Base-by-base conservation (phyloP, 306 rosid genomes). In the Ammopiptanthus mongolicus region DNA sequence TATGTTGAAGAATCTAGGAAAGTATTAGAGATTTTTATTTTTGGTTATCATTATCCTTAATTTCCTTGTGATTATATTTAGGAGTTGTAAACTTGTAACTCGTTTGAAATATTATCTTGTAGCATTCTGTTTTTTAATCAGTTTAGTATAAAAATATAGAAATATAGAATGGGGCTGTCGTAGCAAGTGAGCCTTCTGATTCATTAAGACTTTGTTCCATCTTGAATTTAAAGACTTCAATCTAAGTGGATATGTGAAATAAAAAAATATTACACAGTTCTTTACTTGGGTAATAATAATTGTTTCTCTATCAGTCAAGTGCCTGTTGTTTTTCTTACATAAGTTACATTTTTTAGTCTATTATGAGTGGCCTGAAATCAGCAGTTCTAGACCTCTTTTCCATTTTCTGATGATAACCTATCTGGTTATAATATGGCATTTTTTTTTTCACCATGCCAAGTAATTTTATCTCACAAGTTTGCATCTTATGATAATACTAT, bases 161-260 rank as follows among this genome's bases (percentile, higher is more conserved):
- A 52, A 23, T 25, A 23, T 25, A 56, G 47, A 36, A 48, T 66
- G 55, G 18, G 28, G 5, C 37, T 74, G 14, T 31, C 41, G 17
- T 48, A 34, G 59, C 55, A 15, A 65, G 61, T 65, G 70, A 46
- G 47, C 63, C 79, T 34, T 73, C 21, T n/a, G 57, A 39, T 55
- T 55, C 41, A n/a, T 58, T 21, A 22, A 71, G 13, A 42, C 13
- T 50, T 6, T 50, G 29, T 58, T 58, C 65, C 18, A 29, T 13
- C 18, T 13, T 28, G 21, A 28, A 58, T 13, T 25, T 59, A 28
- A 14, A 8, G 65, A 14, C 63, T 46, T 80, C 29, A 21, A 69
- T 36, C 28, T 44, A 71, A 77, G n/a, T 55, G 67, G 53, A 55
- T 53, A 68, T 25, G 31, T 65, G 74, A 52, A 22, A 44, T 50